Percentiles rank a stretch among this genome's conserved stretches.
Conservation (phyloP, 371 early-diverging fungal species). For the Rhizopus stolonifer region DNA sequence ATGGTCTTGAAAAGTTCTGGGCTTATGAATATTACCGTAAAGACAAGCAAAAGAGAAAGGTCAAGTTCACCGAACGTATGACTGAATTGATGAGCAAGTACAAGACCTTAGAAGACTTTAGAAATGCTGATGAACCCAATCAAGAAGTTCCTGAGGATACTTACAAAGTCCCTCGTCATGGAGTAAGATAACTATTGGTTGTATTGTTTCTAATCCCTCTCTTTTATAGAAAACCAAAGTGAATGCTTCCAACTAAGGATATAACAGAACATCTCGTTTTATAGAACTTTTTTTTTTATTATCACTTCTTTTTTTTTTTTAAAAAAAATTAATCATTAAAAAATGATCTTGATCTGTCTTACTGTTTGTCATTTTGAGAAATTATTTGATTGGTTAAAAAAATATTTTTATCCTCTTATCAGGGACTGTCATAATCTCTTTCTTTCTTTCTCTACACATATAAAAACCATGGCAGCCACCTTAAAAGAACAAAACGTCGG, state of each 20-base stretch:
- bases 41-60: conserved; percentile 73
- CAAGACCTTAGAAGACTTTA: conserved; percentile 76
- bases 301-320: too few relatives aligned
- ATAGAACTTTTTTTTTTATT: too few relatives aligned
- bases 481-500: neutral
- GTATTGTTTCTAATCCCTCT: neutral
- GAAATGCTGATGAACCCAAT: conserved; percentile 42
- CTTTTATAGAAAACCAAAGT: too few relatives aligned
- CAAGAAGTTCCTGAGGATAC: conserved; percentile 33
- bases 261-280: too few relatives aligned
- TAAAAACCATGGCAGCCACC: neutral
- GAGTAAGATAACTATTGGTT: conserved; percentile 50
- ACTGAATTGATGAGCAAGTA: conserved; percentile 63
- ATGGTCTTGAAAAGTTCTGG: conserved; percentile 97
- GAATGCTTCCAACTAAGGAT: too few relatives aligned
- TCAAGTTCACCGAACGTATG: conserved; percentile 68
- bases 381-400: conserved; percentile 1
- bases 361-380: too few relatives aligned
- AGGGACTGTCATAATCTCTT: neutral
- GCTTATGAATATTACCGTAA: conserved; percentile 91
- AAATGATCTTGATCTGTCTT: too few relatives aligned
- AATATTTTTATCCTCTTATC: neutral
- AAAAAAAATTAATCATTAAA: too few relatives aligned
- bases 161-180: conserved; percentile 52
- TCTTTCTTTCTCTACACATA: neutral